phyloP scores from a whole-genome alignment of 2,329 filamentous ascomycete species.

The Sporothrix pallida region DNA sequence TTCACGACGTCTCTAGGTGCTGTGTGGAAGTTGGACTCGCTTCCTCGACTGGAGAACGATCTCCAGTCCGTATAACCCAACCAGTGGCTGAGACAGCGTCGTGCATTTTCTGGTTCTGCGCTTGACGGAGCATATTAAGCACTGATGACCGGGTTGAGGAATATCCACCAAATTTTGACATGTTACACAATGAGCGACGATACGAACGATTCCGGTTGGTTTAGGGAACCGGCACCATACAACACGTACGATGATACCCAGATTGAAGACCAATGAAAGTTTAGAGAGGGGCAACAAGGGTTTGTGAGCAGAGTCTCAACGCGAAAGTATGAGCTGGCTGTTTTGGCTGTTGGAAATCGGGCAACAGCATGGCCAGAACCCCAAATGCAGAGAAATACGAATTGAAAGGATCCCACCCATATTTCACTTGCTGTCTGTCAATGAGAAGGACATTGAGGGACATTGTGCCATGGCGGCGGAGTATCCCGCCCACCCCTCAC shows the following conservation, averaged over 20 bases:
- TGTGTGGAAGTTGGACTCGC: not conserved
- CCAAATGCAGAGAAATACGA: not conserved
- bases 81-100: slow-evolving; percentile 25
- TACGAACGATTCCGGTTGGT: not conserved
- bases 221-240: not conserved
- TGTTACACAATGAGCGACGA: too few species aligned
- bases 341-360: not conserved
- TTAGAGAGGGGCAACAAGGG: not conserved
- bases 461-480: not conserved
- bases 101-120: not conserved
- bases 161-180: not conserved
- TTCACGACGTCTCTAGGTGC: not conserved
- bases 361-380: not conserved
- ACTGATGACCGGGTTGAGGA: too few species aligned
- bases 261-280: not conserved
- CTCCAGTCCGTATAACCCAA: not conserved
- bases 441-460: not conserved
- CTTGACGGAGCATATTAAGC: not conserved
- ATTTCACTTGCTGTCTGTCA: not conserved
- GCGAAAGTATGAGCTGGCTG: not conserved
- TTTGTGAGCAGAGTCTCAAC: not conserved
- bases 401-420: not conserved
- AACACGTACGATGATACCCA: slow-evolving; percentile 4
- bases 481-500: not conserved
- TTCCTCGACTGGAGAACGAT: not conserved